A percentile compares a stretch with the other conserved stretches of the same genome.
phyloP scores from a whole-genome alignment of 2,329 filamentous ascomycete genomes.

The Fusarium mexicanum region DNA sequence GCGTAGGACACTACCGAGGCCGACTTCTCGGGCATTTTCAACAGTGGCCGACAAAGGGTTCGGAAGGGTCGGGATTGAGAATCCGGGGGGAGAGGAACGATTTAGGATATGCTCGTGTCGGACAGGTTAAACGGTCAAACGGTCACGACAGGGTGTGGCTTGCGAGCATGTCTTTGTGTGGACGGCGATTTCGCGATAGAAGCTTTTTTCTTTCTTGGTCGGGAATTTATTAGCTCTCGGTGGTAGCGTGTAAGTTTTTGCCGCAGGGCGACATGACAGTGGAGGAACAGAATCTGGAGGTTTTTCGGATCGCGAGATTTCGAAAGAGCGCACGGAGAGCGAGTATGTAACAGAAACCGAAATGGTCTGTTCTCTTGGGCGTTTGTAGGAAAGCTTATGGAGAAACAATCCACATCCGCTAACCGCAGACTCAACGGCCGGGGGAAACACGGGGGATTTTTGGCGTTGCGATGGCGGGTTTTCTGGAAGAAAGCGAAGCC shows the following conservation, averaged over 20 bases:
- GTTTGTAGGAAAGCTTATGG: constrained; percentile 12
- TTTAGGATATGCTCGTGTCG: constrained; percentile 28
- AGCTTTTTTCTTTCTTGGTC: neutral
- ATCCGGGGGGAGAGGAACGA: neutral
- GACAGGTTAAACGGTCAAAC: constrained; percentile 39
- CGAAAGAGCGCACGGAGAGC: constrained; percentile 4
- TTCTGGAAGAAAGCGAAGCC: constrained; percentile 42
- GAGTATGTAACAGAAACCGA: constrained; percentile 24
- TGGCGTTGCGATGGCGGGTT: constrained; percentile 35
- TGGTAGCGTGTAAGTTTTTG: neutral
- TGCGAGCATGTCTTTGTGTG: constrained; percentile 37
- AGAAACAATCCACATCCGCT: constrained; percentile 16
- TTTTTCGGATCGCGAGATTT: neutral
- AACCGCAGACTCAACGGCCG: constrained; percentile 7
- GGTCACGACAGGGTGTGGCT: constrained; percentile 35
- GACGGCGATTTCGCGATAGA: constrained; percentile 4
- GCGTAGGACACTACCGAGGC: constrained; percentile 79
- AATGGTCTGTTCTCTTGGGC: constrained; percentile 6
- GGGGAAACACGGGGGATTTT: constrained; percentile 26
- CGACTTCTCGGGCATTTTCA: constrained; percentile 51
- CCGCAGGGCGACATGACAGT: constrained; percentile 12
- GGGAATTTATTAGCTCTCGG: neutral
- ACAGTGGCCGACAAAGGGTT: constrained; percentile 24
- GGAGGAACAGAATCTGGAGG: neutral
- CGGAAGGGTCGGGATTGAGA: constrained; percentile 34